These are phyloP conservation scores for Debaryomycetaceae sp. DNA, from an alignment of 1,139 yeast species.

Conservation along the genomic window DNA sequence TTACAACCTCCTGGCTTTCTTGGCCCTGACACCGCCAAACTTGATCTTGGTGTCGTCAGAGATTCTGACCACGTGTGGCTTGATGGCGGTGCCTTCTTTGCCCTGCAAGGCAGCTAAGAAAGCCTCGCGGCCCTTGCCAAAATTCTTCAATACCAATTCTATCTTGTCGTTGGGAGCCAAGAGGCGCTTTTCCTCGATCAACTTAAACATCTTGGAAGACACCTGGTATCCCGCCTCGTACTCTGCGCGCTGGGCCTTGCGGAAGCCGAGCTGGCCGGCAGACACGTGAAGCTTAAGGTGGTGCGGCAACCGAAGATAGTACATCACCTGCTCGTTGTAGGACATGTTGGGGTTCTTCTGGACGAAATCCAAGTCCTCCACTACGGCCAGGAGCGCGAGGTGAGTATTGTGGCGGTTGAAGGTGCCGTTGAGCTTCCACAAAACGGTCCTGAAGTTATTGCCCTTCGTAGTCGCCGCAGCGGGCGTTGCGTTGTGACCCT, in stretches of 20 bases:
- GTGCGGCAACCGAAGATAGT: conserved; percentile 77
- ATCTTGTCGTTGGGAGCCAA: conserved; percentile 50
- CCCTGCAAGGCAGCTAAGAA: conserved; percentile 82
- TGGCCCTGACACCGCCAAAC: conserved; percentile 90
- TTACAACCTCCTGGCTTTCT: conserved; percentile 78
- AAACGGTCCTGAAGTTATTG: conserved; percentile 34
- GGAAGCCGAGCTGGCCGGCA: conserved; percentile 72
- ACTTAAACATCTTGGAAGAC: conserved; percentile 64
- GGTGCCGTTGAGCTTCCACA: conserved; percentile 70
- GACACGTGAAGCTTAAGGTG: conserved; percentile 62
- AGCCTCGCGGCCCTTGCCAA: conserved; percentile 88
- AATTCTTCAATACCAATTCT: conserved; percentile 74
- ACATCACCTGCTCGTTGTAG: conserved; percentile 73
- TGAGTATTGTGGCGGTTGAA: conserved; percentile 83
- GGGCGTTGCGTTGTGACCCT: too few species aligned
- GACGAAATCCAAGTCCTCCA: conserved; percentile 59
- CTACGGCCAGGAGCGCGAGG: conserved; percentile 68
- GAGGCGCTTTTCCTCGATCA: conserved; percentile 57
- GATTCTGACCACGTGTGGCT: conserved; percentile 61
- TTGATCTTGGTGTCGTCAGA: conserved; percentile 77
- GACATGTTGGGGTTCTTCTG: conserved; percentile 52
- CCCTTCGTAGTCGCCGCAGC: conserved; percentile 6
- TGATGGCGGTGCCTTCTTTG: conserved; percentile 74
- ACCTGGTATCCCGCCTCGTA: conserved; percentile 95
- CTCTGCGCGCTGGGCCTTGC: conserved; percentile 80